Conservation (phyloP, 1,284 basidiomycete species). For the Irpex sp. region DNA sequence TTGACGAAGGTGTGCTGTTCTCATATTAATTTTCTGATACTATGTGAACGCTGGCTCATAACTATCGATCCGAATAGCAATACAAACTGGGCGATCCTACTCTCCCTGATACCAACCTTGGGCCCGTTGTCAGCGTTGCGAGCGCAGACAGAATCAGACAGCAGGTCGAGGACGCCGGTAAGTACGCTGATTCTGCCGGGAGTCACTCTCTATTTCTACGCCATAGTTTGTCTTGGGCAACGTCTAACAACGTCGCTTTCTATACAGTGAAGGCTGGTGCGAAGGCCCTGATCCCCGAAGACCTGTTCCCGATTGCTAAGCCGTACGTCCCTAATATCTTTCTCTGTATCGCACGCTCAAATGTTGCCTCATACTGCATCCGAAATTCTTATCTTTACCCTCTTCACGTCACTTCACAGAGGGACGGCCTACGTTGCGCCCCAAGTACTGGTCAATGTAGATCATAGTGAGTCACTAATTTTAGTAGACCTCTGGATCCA, state of each 20-base stretch:
- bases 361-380: too few species aligned
- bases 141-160: constrained; percentile 82
- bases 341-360: too few species aligned
- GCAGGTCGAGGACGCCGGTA: constrained; percentile 87
- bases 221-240: not conserved
- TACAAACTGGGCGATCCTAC: constrained; percentile 90
- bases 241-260: not conserved
- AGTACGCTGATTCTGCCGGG: too few species aligned
- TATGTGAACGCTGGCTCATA: not conserved
- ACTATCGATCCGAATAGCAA: constrained; percentile 33
- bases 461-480: constrained; percentile 64
- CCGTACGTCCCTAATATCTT: constrained; percentile 37
- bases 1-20: constrained; percentile 56
- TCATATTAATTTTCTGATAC: not conserved
- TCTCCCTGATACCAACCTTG: constrained; percentile 69
- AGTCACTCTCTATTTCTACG: too few species aligned
- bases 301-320: constrained; percentile 66
- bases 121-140: constrained; percentile 87
- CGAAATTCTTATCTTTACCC: constrained; percentile 7
- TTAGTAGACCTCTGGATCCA: too few species aligned
- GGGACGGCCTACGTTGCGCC: constrained; percentile 87
- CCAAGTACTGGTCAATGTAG: constrained; percentile 83
- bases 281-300: constrained; percentile 69
- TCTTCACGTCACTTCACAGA: constrained; percentile 29
- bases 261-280: constrained; percentile 73